Evolutionary conservation across 257 asterid species (phyloP).

Genomic region (Solanum megistacrolobum): DNA sequence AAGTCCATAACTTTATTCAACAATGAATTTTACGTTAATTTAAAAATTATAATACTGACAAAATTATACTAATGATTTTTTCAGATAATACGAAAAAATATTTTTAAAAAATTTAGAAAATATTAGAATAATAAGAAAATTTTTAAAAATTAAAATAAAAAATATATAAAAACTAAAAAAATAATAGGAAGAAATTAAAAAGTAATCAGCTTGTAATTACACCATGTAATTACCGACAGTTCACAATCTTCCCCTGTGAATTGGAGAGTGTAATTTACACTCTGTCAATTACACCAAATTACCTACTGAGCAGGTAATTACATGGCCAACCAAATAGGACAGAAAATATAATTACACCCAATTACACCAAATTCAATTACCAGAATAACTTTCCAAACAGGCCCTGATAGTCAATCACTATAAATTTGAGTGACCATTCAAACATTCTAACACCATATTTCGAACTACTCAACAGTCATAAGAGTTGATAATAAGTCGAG

Average conservation of each 20-base stretch:
- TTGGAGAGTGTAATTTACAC: background rate
- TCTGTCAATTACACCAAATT: background rate
- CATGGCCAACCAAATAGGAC: background rate
- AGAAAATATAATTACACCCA: rapidly evolving
- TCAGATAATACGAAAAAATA: no score
- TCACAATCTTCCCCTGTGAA: background rate
- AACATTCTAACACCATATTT: background rate
- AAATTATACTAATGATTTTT: no score
- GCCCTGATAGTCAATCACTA: background rate
- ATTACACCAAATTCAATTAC: no score
- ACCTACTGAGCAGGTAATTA: background rate
- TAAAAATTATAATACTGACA: no score
- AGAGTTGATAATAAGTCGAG: background rate
- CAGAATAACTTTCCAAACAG: no score
- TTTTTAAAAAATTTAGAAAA: no score
- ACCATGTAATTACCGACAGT: no score
- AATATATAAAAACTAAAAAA: no score
- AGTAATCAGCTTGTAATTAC: no score
- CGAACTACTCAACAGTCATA: background rate
- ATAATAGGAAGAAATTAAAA: background rate
- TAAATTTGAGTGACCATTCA: background rate
- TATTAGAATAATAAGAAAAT: background rate
- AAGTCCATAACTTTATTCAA: no score
- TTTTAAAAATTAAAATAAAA: no score
- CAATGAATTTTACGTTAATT: no score